Evolutionary conservation across 192 early-diverging fungal species (phyloP).

Genomic region (Coemansia sp.): DNA sequence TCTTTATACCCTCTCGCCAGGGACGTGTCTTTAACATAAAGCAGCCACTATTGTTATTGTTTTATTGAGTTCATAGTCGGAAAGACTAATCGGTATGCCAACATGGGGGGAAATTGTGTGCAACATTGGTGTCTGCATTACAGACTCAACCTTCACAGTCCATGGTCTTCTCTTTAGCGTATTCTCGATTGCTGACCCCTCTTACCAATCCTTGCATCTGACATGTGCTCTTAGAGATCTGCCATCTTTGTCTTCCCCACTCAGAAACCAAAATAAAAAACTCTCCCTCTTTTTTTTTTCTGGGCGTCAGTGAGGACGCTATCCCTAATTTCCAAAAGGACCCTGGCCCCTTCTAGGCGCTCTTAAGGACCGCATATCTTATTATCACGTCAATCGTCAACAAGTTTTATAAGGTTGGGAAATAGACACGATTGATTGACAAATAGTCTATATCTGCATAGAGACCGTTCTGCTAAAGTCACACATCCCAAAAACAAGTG

Average conservation of each 20-base stretch:
- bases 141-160: background rate
- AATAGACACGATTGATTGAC: background rate
- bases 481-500: background rate
- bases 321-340: constrained; percentile 1
- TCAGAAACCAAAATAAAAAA: background rate
- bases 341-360: background rate
- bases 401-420: background rate
- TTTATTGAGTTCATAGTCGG: background rate
- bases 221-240: background rate
- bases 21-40: background rate
- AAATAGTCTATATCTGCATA: background rate
- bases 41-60: background rate
- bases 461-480: background rate
- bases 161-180: background rate
- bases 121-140: background rate
- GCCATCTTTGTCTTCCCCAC: background rate
- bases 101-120: background rate
- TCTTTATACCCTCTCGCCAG: background rate
- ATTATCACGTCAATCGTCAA: background rate
- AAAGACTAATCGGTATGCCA: background rate
- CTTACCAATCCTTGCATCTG: constrained; percentile 1
- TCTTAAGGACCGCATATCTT: background rate
- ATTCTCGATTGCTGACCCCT: constrained; percentile 2
- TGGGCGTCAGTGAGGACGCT: background rate
- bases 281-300: background rate